Evolutionary conservation across 306 rosid species (phyloP), one percentile per base, ranked within the genome.

Genomic region (Pyrus communis): DNA sequence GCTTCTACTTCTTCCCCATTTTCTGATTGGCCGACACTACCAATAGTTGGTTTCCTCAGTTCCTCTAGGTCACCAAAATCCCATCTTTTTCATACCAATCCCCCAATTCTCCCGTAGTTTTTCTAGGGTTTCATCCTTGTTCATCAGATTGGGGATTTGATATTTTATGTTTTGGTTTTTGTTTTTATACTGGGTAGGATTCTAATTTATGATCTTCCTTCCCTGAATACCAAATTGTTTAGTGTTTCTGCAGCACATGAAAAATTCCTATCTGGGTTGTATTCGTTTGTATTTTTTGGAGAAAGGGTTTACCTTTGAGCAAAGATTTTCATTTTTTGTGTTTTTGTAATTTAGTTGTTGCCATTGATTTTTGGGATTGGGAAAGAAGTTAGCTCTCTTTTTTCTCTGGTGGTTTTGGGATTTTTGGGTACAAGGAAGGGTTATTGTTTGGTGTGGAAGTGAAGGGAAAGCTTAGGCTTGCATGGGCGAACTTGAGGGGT

Each of bases 401-500:
- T 38, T 38, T 38, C 74, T 67, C 72, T 70, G 75, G 64, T 83
- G 75, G 57, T 73, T 78, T 59, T 78, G 67, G 78, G 87, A 74
- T 69, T 80, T 80, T 77, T 18, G 83, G 82, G 80, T 64, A 23
- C 21, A 63, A 70, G 68, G 52, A 77, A 45, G 80, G 45, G 64
- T 75, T 57, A 14, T 33, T 63, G 70, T 72, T 60, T 78, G 61
- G 58, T 23, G 68, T 42, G 57, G 70, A 46, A 73, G 80, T 82
- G 60, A 71, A 83, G 85, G 77, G 88, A 69, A 77, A 82, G 46
- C 27, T 67, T 82, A 74, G 84, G 96, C 77, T 86, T 89, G 96
- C 87, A 96, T 96, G 99, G 99, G 97, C 77, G 93, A 93, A 82
- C 94, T 85, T 88, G 99, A 96, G 81, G 93, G 80, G 59, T 87